phyloP scores from a whole-genome alignment of 495 filamentous ascomycete species.

The Aspergillus cristatus region DNA sequence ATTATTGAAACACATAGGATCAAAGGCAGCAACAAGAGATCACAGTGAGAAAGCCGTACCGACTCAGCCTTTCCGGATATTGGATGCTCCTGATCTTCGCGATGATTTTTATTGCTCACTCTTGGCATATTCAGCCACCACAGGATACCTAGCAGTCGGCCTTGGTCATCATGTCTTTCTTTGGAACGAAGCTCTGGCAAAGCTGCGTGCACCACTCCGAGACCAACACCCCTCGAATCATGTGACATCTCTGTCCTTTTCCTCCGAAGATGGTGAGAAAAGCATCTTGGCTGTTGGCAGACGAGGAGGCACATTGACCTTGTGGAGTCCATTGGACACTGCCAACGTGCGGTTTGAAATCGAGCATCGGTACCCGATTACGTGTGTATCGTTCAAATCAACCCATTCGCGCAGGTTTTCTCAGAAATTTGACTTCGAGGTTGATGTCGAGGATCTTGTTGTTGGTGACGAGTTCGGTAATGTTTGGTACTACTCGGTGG shows the following conservation, averaged over 20 bases:
- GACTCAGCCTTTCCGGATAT: constrained; percentile 69
- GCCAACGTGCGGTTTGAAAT: constrained; percentile 61
- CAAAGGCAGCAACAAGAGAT: constrained; percentile 4
- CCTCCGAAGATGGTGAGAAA: constrained; percentile 64
- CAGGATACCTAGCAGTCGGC: constrained; percentile 74
- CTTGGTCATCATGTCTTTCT: constrained; percentile 74
- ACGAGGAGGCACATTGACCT: constrained; percentile 52
- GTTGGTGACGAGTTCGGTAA: constrained; percentile 83
- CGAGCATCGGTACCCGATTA: constrained; percentile 57
- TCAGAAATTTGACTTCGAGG: constrained; percentile 24
- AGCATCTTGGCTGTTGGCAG: constrained; percentile 81
- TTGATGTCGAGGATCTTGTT: constrained; percentile 63
- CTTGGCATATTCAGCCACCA: constrained; percentile 70
- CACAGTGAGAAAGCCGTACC: constrained; percentile 38
- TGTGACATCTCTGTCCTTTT: constrained; percentile 83
- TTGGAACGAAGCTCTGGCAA: constrained; percentile 69
- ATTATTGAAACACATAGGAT: no score
- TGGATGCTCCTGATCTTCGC: constrained; percentile 78
- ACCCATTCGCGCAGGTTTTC: constrained; percentile 34
- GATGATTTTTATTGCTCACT: constrained; percentile 96
- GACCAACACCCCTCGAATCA: constrained; percentile 39
- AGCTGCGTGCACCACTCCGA: constrained; percentile 37
- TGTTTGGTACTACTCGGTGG: constrained; percentile 81
- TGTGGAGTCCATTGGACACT: constrained; percentile 51
- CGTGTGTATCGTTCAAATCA: constrained; percentile 65